Percentiles rank a stretch among this genome's conserved stretches.
These are phyloP conservation scores for Spinacia oleracea DNA, from an alignment of 179 eudicot genomes.

Conservation along the genomic window DNA sequence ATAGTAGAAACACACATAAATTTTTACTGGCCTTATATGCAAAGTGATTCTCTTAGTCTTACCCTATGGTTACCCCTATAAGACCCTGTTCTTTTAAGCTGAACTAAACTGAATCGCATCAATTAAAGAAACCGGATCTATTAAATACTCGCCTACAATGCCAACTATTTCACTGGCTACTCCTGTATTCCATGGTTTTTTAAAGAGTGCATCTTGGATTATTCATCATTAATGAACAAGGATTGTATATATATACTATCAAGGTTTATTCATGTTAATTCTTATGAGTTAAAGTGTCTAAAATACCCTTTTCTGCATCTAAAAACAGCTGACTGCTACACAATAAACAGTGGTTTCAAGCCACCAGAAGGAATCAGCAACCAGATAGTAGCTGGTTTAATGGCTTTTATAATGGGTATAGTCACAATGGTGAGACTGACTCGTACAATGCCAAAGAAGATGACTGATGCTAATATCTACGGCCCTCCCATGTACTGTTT, in stretches of 20 bases:
- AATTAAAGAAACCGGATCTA: too few species aligned
- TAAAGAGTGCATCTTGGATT: background rate
- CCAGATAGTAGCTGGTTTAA: conserved; percentile 54
- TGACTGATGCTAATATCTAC: conserved; percentile 48
- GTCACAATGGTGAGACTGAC: conserved; percentile 66
- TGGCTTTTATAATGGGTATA: conserved; percentile 68
- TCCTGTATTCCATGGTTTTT: background rate
- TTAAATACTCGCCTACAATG: background rate
- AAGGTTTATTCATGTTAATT: background rate
- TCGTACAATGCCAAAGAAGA: conserved; percentile 60
- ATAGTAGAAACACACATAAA: too few species aligned
- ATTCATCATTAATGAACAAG: background rate
- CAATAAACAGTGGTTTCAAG: conserved; percentile 41
- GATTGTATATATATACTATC: background rate
- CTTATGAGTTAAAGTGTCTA: background rate
- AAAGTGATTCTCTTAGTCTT: too few species aligned
- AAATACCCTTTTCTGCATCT: background rate
- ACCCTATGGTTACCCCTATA: too few species aligned
- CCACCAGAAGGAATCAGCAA: conserved; percentile 55
- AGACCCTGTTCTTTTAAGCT: too few species aligned
- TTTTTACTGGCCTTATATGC: too few species aligned
- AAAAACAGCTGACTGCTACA: conserved; percentile 36
- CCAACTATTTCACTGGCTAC: background rate
- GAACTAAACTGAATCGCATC: too few species aligned
- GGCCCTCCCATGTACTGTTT: conserved; percentile 48